Percentiles rank a stretch among this genome's conserved stretches.
These are phyloP conservation scores for Aspergillus kassunensis DNA, from an alignment of 495 filamentous ascomycete species.

Conservation along the genomic window DNA sequence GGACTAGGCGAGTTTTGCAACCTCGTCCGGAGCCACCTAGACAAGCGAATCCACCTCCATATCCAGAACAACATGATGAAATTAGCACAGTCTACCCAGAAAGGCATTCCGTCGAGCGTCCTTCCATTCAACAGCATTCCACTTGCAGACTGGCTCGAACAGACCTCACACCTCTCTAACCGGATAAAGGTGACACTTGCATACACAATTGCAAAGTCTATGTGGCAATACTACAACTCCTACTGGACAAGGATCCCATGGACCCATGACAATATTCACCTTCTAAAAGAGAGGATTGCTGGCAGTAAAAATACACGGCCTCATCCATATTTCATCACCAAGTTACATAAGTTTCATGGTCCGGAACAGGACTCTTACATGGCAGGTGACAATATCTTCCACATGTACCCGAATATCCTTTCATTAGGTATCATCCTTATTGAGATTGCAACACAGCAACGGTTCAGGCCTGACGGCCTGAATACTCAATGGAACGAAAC, in stretches of 20 bases:
- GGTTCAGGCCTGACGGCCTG: neutral
- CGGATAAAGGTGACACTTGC: slow-evolving; percentile 8
- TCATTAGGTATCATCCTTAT: neutral
- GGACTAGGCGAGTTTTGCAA: slow-evolving; percentile 6
- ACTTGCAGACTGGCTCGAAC: slow-evolving; percentile 6
- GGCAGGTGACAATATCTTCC: neutral
- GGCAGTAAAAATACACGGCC: neutral
- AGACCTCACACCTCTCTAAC: slow-evolving; percentile 12
- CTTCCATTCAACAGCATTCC: neutral
- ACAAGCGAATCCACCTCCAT: neutral
- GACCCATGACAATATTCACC: slow-evolving; percentile 16
- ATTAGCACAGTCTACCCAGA: neutral
- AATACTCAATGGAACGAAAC: neutral
- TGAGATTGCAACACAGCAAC: neutral
- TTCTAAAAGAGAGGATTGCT: neutral
- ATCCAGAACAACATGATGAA: slow-evolving; percentile 1
- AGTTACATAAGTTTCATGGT: neutral
- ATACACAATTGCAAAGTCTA: slow-evolving; percentile 19
- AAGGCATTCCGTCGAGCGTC: neutral
- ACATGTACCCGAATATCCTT: neutral
- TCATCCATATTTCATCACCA: neutral
- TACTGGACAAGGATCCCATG: slow-evolving; percentile 17
- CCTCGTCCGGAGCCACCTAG: neutral
- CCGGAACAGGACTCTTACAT: neutral
- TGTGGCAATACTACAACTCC: slow-evolving; percentile 21